These are phyloP conservation scores for Aspergillus baeticus DNA, from an alignment of 495 filamentous ascomycete genomes.

Conservation along the genomic window DNA sequence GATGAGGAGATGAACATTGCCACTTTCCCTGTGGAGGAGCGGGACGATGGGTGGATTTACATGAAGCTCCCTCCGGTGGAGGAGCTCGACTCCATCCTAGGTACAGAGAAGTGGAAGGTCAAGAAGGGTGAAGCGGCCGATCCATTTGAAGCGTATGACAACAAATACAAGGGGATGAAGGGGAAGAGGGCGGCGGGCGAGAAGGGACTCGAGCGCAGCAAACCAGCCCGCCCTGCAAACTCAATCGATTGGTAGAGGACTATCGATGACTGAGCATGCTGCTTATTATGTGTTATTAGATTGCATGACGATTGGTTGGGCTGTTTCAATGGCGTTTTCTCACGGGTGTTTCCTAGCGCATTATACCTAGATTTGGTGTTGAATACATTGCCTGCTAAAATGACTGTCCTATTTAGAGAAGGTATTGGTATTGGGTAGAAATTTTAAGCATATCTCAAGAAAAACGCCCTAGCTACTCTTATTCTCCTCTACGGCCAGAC, in stretches of 20 bases:
- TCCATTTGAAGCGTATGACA: constrained; percentile 69
- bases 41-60: constrained; percentile 81
- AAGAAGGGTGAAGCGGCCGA: constrained; percentile 65
- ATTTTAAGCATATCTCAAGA: too few relatives aligned
- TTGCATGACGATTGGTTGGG: not conserved
- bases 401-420: not conserved
- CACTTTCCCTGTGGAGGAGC: constrained; percentile 78
- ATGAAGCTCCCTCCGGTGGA: constrained; percentile 80
- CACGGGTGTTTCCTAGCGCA: not conserved
- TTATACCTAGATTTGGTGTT: constrained; percentile 6
- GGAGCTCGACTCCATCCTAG: constrained; percentile 80
- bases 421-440: not conserved
- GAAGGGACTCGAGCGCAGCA: constrained; percentile 36
- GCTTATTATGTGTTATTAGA: constrained; percentile 8
- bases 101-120: constrained; percentile 82
- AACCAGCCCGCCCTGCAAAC: constrained; percentile 43
- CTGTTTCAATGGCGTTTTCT: constrained; percentile 7
- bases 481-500: not conserved
- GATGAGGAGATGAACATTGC: constrained; percentile 79
- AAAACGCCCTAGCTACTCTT: too few relatives aligned
- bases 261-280: not conserved
- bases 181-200: constrained; percentile 56
- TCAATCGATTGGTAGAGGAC: constrained; percentile 67
- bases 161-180: constrained; percentile 55
- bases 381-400: not conserved